Evolutionary conservation across 1,284 basidiomycete genomes (phyloP), one percentile per base, ranked within the genome.

Genomic region (Tremellales sp.): DNA sequence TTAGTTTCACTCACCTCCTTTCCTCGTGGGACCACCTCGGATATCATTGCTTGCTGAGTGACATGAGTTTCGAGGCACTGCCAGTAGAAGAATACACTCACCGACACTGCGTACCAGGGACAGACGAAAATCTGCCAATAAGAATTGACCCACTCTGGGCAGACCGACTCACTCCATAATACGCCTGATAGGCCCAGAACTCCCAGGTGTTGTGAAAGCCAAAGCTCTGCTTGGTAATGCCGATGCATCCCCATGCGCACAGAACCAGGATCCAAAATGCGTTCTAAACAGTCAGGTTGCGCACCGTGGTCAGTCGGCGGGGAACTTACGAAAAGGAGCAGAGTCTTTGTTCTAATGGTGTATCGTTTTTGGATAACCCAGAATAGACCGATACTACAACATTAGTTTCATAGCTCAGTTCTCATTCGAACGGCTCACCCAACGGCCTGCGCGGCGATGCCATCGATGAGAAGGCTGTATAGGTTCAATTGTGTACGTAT

Each of bases 171-270:
- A 63, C 49, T 7, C 86, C 86, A 60, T 85, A 87, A n/a, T 86
- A 77, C 39, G 86, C 78, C 59, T 86, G 87, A 71, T 87, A 86
- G 31, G 79, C 79, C 84, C 82, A 89, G 71, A 87, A 88, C 61
- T 89, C 87, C 86, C 86, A 88, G 21, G 66, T 78, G 54, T 87
- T 86, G 65, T 88, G 86, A 68, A 87, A 87, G 0, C 88, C 88
- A 43, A 91, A 72, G 45, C 77, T 82, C 7, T 73, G 59, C 0
- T 87, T 89, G 80, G 86, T 89, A 49, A 90, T 83, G 1, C 87
- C 87, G 40, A 90, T 77, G 81, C 87, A 85, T 16, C 87, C 88
- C 87, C 88, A 91, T 33, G 63, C 60, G 42, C 53, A 58, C 29
- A 69, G 58, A 1, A 67, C 36, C 14, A 65, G 51, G 32, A 69